Base-by-base conservation (phyloP, 169 alveolate species). In the Plasmodium fragile region DNA sequence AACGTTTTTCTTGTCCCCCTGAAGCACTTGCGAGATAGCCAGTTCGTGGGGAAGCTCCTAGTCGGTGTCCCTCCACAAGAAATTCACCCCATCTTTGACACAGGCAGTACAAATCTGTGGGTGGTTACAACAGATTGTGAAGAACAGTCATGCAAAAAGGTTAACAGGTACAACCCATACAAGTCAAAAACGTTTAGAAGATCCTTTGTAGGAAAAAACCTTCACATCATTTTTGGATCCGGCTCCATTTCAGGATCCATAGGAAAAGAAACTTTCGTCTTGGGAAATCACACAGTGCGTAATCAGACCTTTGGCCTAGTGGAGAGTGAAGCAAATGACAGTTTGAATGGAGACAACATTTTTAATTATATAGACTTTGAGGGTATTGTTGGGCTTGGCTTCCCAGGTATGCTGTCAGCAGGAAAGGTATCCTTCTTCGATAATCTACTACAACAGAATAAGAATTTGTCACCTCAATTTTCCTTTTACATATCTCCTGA, bases 341-440 rank as follows among this genome's bases (percentile, higher is more conserved):
- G 72, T 32, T 45, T 49, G 52, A 80, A 89, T 65, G 85, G 90
- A 22, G 94, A 92, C n/a, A 84, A 91, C 36, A 73, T 82, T n/a
- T 77, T 95, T 83, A 96, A 97, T 95, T 92, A 96, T 4, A 97
- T 97, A 22, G 91, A 96, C 16, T 97, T 97, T 93, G 98, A 97
- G 83, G 98, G 98, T 0, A 97, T 97, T 18, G 98, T 97, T 1
- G 98, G 98, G 0, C 83, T 97, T 10, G 98, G 97, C 1, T 97
- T 97, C 52, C 97, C 98, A 30, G 98, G 95, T 41, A 97, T 97
- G 98, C 92, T 98, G 34, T 95, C 97, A 73, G 96, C 97, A 11
- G 97, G 97, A 5, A 97, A 93, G 13, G 69, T 92, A 0, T 97
- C 98, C 5, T 83, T 97, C 7, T 96, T 97, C 69, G 98, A 97